phyloP scores from a whole-genome alignment of 805 yeast genomes.

The Kuraishia molischiana region DNA sequence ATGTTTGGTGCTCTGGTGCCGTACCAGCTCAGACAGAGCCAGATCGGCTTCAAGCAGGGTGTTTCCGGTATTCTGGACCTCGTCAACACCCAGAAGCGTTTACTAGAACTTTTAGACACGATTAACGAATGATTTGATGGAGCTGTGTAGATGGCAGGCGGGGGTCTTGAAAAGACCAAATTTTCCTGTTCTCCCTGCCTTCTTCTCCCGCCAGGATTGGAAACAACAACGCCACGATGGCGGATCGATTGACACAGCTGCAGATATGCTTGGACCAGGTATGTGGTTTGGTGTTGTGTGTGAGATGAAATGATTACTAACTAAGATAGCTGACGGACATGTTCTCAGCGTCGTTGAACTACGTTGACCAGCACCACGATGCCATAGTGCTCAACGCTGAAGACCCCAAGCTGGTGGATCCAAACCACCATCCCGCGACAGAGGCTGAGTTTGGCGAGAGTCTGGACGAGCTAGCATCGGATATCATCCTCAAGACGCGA shows the following conservation, averaged over 20 bases:
- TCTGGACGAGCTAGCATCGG: conserved; percentile 71
- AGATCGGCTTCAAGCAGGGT: conserved; percentile 15
- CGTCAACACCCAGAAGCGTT: not conserved
- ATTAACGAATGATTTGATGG: not conserved
- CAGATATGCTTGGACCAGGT: conserved; percentile 79
- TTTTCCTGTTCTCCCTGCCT: too few species aligned
- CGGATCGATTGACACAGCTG: conserved; percentile 83
- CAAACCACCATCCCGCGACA: conserved; percentile 37
- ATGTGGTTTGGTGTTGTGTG: conserved; percentile 7
- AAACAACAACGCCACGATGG: too few species aligned
- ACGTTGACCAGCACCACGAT: conserved; percentile 70
- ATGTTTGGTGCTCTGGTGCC: conserved; percentile 31
- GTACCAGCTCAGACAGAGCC: conserved; percentile 20
- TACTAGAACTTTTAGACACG: not conserved
- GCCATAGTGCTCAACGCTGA: conserved; percentile 35
- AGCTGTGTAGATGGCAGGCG: not conserved
- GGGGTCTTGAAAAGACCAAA: too few species aligned
- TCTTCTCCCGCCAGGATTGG: too few species aligned
- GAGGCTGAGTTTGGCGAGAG: conserved; percentile 30
- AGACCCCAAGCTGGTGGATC: conserved; percentile 55
- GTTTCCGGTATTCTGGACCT: conserved; percentile 6
- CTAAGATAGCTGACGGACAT: conserved; percentile 65
- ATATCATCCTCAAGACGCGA: conserved; percentile 74
- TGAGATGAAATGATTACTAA: not conserved
- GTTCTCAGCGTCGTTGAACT: conserved; percentile 68